A percentile compares a stretch with the other conserved stretches of the same genome.
Conservation (phyloP, 2,329 filamentous ascomycete species). For the Biscogniauxia mediterranea region DNA sequence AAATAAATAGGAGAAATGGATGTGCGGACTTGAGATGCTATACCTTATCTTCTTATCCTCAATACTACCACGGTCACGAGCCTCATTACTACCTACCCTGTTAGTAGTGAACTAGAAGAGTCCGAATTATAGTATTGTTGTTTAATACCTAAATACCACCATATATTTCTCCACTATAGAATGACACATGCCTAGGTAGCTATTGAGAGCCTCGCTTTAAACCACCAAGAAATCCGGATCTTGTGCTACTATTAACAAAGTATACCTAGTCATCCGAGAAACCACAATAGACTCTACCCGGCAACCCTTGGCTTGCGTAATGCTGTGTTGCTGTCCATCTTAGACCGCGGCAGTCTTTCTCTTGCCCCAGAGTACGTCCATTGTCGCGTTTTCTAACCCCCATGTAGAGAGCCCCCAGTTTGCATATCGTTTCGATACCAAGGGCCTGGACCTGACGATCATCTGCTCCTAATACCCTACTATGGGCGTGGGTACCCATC, state of each 20-base stretch:
- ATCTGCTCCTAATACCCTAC: conserved; percentile 22
- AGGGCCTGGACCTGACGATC: conserved; percentile 14
- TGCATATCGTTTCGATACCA: no score
- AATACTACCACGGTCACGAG: no score
- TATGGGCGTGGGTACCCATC: conserved; percentile 32
- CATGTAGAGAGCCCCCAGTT: not conserved
- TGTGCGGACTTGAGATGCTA: no score
- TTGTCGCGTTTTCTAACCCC: not conserved
- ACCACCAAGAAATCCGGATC: not conserved
- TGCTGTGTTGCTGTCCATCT: not conserved
- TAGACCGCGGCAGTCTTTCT: not conserved
- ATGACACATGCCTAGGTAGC: no score
- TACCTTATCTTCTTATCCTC: no score
- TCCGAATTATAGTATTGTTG: no score
- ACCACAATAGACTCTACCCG: not conserved
- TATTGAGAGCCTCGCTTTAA: no score
- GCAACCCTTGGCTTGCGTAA: not conserved
- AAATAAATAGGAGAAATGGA: no score
- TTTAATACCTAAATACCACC: no score
- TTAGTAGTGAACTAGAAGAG: no score
- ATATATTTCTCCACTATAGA: no score
- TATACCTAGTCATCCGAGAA: not conserved
- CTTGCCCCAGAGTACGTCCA: not conserved
- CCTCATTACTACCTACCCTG: no score
- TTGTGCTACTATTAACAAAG: not conserved